These are phyloP conservation scores for Gossypium schwendimanii DNA, from an alignment of 441 rosid genomes.

Conservation along the genomic window DNA sequence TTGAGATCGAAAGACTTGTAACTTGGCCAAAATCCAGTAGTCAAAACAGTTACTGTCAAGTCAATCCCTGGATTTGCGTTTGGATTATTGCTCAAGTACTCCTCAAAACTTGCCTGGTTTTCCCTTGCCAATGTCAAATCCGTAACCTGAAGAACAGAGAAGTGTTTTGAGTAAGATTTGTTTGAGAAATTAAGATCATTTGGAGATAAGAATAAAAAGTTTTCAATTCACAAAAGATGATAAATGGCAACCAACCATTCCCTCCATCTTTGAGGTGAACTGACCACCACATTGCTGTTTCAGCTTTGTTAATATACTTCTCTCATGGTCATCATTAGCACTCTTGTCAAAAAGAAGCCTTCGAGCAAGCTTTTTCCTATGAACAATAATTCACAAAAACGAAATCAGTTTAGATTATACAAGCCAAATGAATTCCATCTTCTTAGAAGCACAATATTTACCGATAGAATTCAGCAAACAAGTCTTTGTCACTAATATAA, in stretches of 20 bases:
- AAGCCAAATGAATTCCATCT: background rate
- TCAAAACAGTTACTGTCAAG: conserved; percentile 43
- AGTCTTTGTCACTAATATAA: conserved; percentile 43
- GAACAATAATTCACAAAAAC: conserved; percentile 1
- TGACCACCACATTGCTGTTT: conserved; percentile 52
- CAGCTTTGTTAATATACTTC: conserved; percentile 45
- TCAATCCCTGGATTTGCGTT: conserved; percentile 40
- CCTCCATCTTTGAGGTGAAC: conserved; percentile 56
- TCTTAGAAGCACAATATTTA: conserved; percentile 8
- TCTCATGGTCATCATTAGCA: conserved; percentile 50
- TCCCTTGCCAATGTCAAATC: conserved; percentile 51
- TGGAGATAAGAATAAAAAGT: background rate
- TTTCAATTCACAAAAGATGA: background rate
- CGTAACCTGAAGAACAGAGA: conserved; percentile 28
- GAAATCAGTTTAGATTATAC: background rate
- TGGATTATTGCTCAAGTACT: conserved; percentile 33
- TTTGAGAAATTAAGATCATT: background rate
- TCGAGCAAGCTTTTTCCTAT: conserved; percentile 50
- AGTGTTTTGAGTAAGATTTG: background rate
- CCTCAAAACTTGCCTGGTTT: conserved; percentile 39
- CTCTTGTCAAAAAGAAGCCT: conserved; percentile 48
- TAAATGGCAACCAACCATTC: conserved; percentile 34
- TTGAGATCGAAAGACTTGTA: conserved; percentile 45
- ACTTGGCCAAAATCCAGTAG: conserved; percentile 52
- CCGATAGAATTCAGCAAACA: conserved; percentile 50